Evolutionary conservation across 805 yeast species (phyloP).

Genomic region (Ogataea allantospora): DNA sequence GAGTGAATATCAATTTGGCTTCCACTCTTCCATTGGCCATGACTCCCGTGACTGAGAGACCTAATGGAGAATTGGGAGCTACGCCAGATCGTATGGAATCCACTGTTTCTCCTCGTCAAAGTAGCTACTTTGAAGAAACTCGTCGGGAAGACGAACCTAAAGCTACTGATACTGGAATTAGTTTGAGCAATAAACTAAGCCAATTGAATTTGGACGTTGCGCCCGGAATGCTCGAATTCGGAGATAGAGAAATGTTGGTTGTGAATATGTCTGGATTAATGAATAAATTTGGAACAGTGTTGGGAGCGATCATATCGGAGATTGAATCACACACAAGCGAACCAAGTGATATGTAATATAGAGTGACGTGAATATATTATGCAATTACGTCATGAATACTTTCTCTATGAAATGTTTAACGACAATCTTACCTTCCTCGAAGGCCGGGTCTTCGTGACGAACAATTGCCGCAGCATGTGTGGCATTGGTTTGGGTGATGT

Average conservation of each 20-base stretch:
- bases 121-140: conserved; percentile 2
- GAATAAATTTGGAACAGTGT: conserved; percentile 24
- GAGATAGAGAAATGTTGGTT: conserved; percentile 11
- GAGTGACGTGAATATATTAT: background rate
- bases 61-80: conserved; percentile 10
- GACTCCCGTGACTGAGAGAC: conserved; percentile 76
- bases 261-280: conserved; percentile 26
- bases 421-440: conserved; percentile 68
- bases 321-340: conserved; percentile 3
- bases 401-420: conserved; percentile 61
- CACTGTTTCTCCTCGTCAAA: background rate
- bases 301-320: conserved; percentile 34
- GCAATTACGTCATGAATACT: conserved; percentile 30
- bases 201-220: conserved; percentile 4
- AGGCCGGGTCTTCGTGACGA: conserved; percentile 52
- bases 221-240: conserved; percentile 2
- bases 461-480: conserved; percentile 85
- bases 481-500: conserved; percentile 60
- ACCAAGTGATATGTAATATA: background rate
- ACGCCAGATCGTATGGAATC: conserved; percentile 22
- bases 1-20: conserved; percentile 61
- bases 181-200: conserved; percentile 2
- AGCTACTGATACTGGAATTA: background rate
- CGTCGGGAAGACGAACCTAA: background rate
- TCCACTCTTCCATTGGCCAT: conserved; percentile 62